These are phyloP conservation scores for Boletus sensibilis DNA, from an alignment of 768 basidiomycete genomes.

Conservation along the genomic window DNA sequence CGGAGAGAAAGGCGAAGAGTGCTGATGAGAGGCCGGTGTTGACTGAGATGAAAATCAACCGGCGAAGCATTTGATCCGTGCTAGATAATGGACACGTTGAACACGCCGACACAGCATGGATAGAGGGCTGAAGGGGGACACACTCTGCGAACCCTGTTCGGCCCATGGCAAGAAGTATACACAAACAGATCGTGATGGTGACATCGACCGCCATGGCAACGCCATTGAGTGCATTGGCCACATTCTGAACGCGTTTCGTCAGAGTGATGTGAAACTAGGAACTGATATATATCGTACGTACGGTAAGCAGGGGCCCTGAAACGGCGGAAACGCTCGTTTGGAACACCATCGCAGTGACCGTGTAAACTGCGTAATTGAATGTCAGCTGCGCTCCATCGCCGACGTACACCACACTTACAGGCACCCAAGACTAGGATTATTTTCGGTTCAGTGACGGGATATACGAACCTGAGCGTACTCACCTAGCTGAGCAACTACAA, in stretches of 20 bases:
- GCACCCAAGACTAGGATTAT: conserved; percentile 11
- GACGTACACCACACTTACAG: conserved; percentile 7
- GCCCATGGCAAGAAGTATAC: conserved; percentile 23
- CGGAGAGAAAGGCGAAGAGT: conserved; percentile 21
- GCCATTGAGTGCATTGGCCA: conserved; percentile 13
- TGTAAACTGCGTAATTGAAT: conserved; percentile 13
- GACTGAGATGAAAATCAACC: conserved; percentile 26
- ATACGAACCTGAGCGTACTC: not conserved
- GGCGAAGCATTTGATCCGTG: conserved; percentile 25
- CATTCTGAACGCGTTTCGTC: conserved; percentile 11
- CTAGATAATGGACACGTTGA: conserved; percentile 10
- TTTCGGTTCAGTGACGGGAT: conserved; percentile 1
- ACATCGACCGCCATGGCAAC: conserved; percentile 17
- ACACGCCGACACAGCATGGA: not conserved
- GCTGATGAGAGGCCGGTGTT: conserved; percentile 27
- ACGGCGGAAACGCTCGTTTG: conserved; percentile 16
- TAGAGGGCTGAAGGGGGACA: not conserved
- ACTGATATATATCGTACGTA: conserved; percentile 9
- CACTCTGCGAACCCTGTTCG: conserved; percentile 25
- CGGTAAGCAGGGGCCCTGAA: conserved; percentile 20
- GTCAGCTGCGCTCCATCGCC: conserved; percentile 2
- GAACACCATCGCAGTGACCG: conserved; percentile 10
- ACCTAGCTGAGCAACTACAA: conserved; percentile 21
- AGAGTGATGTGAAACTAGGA: not conserved
- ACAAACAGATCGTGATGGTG: conserved; percentile 21